Evolutionary conservation across 345 rosid species (phyloP), one percentile per base, ranked within the genome.

Genomic region (Conringia planisiliqua): DNA sequence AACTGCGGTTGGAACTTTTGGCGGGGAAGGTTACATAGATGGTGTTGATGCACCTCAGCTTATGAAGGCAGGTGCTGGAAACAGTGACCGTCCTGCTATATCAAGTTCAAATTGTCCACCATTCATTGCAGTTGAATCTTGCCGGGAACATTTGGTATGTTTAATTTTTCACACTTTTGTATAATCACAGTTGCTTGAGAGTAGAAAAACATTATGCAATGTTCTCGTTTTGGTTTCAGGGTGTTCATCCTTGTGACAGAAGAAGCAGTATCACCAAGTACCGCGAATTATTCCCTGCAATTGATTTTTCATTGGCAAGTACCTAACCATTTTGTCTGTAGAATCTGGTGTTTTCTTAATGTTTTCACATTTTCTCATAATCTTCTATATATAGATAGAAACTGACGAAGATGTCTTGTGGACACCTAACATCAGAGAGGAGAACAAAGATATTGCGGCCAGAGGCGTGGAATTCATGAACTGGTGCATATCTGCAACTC

Each of bases 201-300:
- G 9, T 46, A 35, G 11, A 57, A 57, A 24, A 36, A 1, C 20
- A 11, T 17, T 75, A 1, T 66, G 30, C 1, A 24, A 46, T 62
- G 30, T 60, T 50, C 20, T 61, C 22, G 22, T 36, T 44, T 75
- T 66, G 32, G 60, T 77, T 29, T 43, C 79, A 92, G 96, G 94
- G 97, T 71, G 88, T 86, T 76, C 88, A 88, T 86, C 93, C 91
- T 6, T 92, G 96, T 83, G 97, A 90, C 56, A 83, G 88, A 70
- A 88, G 97, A 82, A 84, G 86, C 73, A 87, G 74, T 79, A 74
- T 92, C 73, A 75, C 56, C 29, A 85, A 86, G 66, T 88, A 88
- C 78, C 81, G 18, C 30, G 47, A 88, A 78, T 61, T 88, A 50
- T 89, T 89, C 80, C 97, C 93, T 71, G 90, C 89, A 1, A 61